These are phyloP conservation scores for Backusella westeae DNA, from an alignment of 192 early-diverging fungal species.

Conservation along the genomic window DNA sequence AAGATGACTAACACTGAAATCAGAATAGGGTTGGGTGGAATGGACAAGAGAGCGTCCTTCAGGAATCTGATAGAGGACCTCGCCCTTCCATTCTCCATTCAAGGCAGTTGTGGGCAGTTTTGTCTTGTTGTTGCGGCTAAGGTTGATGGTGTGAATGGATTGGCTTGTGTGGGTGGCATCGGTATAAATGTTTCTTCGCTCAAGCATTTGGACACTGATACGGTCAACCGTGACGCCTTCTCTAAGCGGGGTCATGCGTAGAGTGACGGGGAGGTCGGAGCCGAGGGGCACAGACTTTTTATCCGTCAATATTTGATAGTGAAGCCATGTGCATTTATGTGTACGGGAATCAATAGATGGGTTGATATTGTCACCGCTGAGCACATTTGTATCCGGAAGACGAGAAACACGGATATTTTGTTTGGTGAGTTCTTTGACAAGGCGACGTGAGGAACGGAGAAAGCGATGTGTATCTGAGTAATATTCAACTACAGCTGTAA, in stretches of 20 bases:
- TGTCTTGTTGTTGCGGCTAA: neutral
- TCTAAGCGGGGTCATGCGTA: neutral
- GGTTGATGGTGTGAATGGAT: neutral
- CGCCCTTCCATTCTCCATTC: neutral
- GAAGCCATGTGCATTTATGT: neutral
- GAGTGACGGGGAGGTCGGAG: neutral
- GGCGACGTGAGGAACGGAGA: neutral
- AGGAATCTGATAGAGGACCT: neutral
- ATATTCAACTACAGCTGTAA: neutral
- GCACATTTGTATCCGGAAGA: neutral
- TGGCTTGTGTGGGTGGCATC: neutral
- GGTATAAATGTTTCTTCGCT: neutral
- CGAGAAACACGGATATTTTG: neutral
- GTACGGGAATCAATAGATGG: neutral
- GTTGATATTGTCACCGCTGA: neutral
- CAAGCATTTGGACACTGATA: conserved; percentile 3
- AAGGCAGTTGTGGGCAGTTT: neutral
- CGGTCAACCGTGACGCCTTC: neutral
- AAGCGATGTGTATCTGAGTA: neutral
- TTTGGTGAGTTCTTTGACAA: neutral
- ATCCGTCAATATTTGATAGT: neutral
- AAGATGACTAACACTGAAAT: neutral
- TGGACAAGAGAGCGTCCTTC: neutral
- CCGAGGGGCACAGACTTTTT: conserved; percentile 8
- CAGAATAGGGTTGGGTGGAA: conserved; percentile 8